Evolutionary conservation across 345 rosid genomes (phyloP), one percentile per base, ranked within the genome.

Genomic region (Ailanthus altissimus): DNA sequence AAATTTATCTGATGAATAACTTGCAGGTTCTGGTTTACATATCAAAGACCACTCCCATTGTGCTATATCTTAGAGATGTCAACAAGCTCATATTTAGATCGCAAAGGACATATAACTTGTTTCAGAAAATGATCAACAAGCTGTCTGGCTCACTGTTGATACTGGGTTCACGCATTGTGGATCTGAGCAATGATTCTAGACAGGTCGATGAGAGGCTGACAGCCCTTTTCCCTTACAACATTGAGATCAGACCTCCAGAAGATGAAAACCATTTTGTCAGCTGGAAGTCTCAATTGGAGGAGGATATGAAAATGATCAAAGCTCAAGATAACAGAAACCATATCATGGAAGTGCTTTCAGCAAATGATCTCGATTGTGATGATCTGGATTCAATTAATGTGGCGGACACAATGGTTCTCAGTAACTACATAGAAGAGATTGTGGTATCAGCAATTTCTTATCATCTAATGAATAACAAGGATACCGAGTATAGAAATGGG

Each of bases 251-350:
- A 81, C 97, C 98, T 7, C 98, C 98, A 0, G 94, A 90, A 45
- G 98, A 96, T 21, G 95, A 92, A 86, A 85, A 61, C 28, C 91
- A 88, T 83, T 85, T 85, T 11, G 93, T 93, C 71, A 96, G 93
- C 89, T 93, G 98, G 98, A 96, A 96, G 70, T 86, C 91, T 21
- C 97, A 91, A 79, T 88, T 96, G 50, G 98, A 93, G 80, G 86
- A 89, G n/a, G 99, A 93, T 80, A 96, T 96, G 99, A 93, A 90
- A 85, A 90, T 81, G 93, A 91, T 96, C 65, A 91, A 91, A 87
- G 90, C 92, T 79, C 94, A 89, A 78, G 99, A 96, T 67, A 96
- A 93, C 53, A 86, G 89, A 77, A 96, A 90, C 80, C 98, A 96
- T 72, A 89, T 96, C 80, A 81, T 87, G 87, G 98, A 96, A 83